Conservation (phyloP, 768 basidiomycete genomes). For the Coprinopsis sp. region DNA sequence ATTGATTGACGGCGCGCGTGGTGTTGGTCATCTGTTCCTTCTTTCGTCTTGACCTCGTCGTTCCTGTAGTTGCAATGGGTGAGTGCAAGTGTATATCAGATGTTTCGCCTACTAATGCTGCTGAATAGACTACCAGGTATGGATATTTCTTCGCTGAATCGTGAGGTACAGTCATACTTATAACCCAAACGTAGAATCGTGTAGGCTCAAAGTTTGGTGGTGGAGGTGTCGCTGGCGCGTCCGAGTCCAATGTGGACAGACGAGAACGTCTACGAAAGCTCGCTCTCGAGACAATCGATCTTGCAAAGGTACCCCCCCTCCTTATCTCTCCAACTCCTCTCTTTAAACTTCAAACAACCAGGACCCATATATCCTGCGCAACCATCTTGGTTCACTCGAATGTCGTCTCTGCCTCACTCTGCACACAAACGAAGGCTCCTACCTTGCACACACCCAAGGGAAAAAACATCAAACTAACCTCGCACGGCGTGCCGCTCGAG, state of each 20-base stretch:
- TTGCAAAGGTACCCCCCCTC: constrained; percentile 71
- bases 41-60: no score
- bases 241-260: constrained; percentile 92
- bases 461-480: constrained; percentile 99
- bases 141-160: constrained; percentile 11
- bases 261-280: constrained; percentile 93
- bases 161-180: constrained; percentile 12
- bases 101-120: constrained; percentile 11
- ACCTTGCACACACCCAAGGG: constrained; percentile 98
- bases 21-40: no score
- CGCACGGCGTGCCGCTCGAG: constrained; percentile 93
- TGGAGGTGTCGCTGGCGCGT: constrained; percentile 92
- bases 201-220: constrained; percentile 95
- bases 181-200: constrained; percentile 63
- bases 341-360: constrained; percentile 14
- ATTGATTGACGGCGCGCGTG: no score
- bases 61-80: no score
- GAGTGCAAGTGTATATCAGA: constrained; percentile 21
- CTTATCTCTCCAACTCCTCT: background rate
- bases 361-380: constrained; percentile 99
- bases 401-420: constrained; percentile 96
- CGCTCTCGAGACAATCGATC: constrained; percentile 94
- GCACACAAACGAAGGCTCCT: constrained; percentile 99
- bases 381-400: constrained; percentile 96
- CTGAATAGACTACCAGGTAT: constrained; percentile 63